These are phyloP conservation scores for Myxozyma neotropica DNA, from an alignment of 805 yeast genomes.

Conservation along the genomic window DNA sequence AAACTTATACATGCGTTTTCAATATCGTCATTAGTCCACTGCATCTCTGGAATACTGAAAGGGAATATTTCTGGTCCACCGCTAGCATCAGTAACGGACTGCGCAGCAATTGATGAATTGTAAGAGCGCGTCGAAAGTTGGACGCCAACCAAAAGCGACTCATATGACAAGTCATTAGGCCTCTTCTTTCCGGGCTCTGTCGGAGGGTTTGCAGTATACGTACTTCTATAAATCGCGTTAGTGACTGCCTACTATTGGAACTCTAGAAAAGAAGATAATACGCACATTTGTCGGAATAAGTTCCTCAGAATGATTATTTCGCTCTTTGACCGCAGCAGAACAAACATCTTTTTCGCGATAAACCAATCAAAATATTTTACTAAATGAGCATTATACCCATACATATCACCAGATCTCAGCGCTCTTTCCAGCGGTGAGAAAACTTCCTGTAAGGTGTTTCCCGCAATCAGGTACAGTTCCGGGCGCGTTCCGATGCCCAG, in stretches of 20 bases:
- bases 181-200: slow-evolving; percentile 8
- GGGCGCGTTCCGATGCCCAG: slow-evolving; percentile 55
- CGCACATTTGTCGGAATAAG: slow-evolving; percentile 31
- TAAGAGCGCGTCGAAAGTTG: slow-evolving; percentile 22
- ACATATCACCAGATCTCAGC: slow-evolving; percentile 51
- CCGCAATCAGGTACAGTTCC: slow-evolving; percentile 31
- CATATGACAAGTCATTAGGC: slow-evolving; percentile 32
- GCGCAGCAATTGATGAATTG: neutral
- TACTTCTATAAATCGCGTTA: neutral
- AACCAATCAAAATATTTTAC: slow-evolving; percentile 39
- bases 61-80: neutral
- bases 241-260: neutral
- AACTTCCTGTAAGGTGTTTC: slow-evolving; percentile 39
- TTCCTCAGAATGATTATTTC: slow-evolving; percentile 41
- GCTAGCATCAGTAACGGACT: neutral
- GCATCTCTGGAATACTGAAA: slow-evolving; percentile 15
- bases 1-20: slow-evolving; percentile 43
- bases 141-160: slow-evolving; percentile 24
- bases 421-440: slow-evolving; percentile 47
- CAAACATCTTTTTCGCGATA: slow-evolving; percentile 35
- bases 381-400: slow-evolving; percentile 43
- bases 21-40: slow-evolving; percentile 34
- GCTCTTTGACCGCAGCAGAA: slow-evolving; percentile 38
- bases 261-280: neutral
- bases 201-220: neutral